Evolutionary conservation across 148 eudicot species (phyloP).

Genomic region (Silene latifolia): DNA sequence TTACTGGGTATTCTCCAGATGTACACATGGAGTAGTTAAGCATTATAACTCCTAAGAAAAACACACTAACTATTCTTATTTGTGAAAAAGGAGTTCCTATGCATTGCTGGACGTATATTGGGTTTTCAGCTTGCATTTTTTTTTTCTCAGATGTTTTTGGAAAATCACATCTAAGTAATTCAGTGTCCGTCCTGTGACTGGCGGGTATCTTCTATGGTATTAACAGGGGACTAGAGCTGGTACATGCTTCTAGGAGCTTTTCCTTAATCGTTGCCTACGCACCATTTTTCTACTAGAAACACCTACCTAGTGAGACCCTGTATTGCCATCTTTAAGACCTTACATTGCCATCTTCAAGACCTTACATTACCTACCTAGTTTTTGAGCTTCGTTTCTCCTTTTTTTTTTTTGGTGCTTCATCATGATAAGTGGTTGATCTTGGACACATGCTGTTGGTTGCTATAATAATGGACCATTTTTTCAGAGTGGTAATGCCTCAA

Average conservation of each 20-base stretch:
- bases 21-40: neutral
- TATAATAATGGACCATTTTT: neutral
- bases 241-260: neutral
- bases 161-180: slow-evolving; percentile 1
- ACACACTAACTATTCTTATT: neutral
- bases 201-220: neutral
- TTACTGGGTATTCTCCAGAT: slow-evolving; percentile 6
- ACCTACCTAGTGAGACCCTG: neutral
- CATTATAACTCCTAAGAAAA: neutral
- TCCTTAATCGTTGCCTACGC: neutral
- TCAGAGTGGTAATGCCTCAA: neutral
- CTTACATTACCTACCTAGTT: neutral
- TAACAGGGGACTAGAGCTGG: neutral
- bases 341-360: neutral
- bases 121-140: neutral
- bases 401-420: neutral
- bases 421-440: neutral
- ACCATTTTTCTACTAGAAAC: neutral
- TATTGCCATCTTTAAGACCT: neutral
- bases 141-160: neutral
- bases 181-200: neutral
- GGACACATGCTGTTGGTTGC: neutral
- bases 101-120: neutral
- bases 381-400: neutral
- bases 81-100: neutral